Percentiles rank a stretch among this genome's conserved stretches.
These are phyloP conservation scores for Potentilla sterilis DNA, from an alignment of 306 rosid species.

Conservation along the genomic window DNA sequence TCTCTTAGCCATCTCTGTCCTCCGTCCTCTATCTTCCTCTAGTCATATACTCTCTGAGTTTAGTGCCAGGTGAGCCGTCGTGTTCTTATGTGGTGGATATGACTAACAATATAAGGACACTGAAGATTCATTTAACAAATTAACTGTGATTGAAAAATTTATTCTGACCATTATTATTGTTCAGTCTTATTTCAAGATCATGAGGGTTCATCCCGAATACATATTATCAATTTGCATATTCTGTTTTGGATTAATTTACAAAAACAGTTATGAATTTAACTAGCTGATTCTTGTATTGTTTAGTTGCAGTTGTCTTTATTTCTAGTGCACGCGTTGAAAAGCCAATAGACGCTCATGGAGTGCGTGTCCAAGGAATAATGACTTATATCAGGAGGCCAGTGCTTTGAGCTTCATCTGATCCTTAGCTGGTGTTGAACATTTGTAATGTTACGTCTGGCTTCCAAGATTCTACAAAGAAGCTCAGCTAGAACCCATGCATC, in stretches of 20 bases:
- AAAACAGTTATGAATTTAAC: neutral
- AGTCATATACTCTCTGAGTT: neutral
- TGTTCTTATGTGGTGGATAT: neutral
- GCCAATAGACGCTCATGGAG: neutral
- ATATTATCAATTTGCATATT: neutral
- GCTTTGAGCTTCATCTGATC: neutral
- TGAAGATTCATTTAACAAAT: neutral
- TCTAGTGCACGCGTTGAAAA: neutral
- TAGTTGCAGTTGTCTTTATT: neutral
- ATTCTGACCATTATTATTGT: neutral
- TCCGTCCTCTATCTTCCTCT: neutral
- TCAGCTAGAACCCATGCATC: neutral
- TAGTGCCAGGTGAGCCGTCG: neutral
- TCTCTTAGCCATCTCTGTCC: neutral
- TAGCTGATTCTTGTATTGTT: neutral
- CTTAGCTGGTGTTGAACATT: neutral
- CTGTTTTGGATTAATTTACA: neutral
- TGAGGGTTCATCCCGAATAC: neutral
- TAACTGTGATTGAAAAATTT: neutral
- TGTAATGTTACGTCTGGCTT: conserved; percentile 30
- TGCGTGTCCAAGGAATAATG: neutral
- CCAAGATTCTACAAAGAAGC: conserved; percentile 25
- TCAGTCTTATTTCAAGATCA: neutral
- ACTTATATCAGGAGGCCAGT: neutral
- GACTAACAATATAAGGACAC: neutral